Percentiles rank a stretch among this genome's conserved stretches.
Evolutionary conservation across 2,329 filamentous ascomycete genomes (phyloP).

Genomic region (Escovopsis weberi): DNA sequence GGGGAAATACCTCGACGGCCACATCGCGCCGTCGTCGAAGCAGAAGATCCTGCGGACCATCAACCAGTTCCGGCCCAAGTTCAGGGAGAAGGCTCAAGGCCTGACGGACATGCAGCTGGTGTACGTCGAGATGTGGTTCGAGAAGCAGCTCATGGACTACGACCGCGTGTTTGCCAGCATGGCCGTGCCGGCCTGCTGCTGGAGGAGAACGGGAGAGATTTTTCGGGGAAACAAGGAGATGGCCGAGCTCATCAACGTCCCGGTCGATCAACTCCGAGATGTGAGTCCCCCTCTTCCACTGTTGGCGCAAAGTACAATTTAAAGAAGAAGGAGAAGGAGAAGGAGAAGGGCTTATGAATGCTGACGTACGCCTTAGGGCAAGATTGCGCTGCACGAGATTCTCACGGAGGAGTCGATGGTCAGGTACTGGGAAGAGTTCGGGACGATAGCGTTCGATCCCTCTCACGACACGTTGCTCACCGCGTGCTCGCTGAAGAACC

Average conservation of each 20-base stretch:
- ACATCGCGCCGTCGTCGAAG: conserved; percentile 69
- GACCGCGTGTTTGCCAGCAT: conserved; percentile 97
- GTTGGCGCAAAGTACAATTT: too few species aligned
- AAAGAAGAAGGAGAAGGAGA: too few species aligned
- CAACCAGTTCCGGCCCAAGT: conserved; percentile 87
- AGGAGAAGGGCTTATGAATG: neutral
- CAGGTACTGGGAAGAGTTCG: conserved; percentile 98
- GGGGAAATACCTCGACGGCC: conserved; percentile 79
- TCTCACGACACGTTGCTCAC: conserved; percentile 91
- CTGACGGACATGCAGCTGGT: conserved; percentile 90
- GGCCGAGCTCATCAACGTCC: conserved; percentile 88
- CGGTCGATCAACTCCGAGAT: conserved; percentile 80
- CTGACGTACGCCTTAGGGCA: conserved; percentile 47
- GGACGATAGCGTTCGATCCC: conserved; percentile 89
- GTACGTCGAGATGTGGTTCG: conserved; percentile 98
- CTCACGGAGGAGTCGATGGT: conserved; percentile 90
- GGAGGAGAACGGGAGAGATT: conserved; percentile 92
- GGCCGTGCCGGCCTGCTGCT: conserved; percentile 95
- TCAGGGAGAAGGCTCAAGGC: conserved; percentile 83
- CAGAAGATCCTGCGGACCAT: conserved; percentile 86
- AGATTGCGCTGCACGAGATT: conserved; percentile 89
- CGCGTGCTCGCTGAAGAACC: conserved; percentile 80
- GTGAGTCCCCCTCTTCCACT: conserved; percentile 35
- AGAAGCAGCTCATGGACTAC: conserved; percentile 91
- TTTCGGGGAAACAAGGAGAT: conserved; percentile 97